Base-by-base conservation (phyloP, 305 asterid species). In the Fraxinus ornus region DNA sequence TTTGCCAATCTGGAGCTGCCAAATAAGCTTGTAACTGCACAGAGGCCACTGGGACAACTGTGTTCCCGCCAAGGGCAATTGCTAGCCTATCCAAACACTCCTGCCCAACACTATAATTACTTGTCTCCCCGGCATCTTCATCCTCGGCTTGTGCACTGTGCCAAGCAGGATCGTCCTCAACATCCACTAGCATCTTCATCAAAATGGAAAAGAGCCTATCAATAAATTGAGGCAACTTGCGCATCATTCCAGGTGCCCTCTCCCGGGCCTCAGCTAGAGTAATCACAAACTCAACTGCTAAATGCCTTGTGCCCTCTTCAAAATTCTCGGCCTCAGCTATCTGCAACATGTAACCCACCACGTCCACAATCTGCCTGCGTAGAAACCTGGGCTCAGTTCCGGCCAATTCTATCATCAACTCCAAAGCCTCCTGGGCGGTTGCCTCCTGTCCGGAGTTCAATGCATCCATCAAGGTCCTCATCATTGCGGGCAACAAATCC, bases 221-320 rank as follows among this genome's bases (percentile, higher is more conserved):
- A 79, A 94, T 91, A 77, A 93, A 94, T 79, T 94, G 98, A 0
- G 98, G 98, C 89, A 94, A 77, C 86, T 94, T 94, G 84, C 98
- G 92, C 98, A 94, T 92, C 98, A 94, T 93, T 78, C 98, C 98
- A 0, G 98, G 98, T 0, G 98, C 98, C 85, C 98, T 88, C 83
- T 94, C 98, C 84, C 98, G 89, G 0, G 98, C 98, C 85, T 94
- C 98, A 0, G 97, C 97, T 78, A 93, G 85, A 9, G 98, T 94
- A 75, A 94, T 91, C 66, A 94, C 98, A 36, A 94, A 94, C 80
- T 94, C 98, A 81, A 94, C 87, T 0, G 98, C 98, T 91, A 94
- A 85, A 88, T 94, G 98, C 57, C 94, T 85, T 0, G 98, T 94
- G 32, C 98, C 98, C 72, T 94, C 98, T 80, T 94, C 98, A 85